Percentiles rank a stretch among this genome's conserved stretches.
phyloP scores from a whole-genome alignment of 805 yeast species.

The Cyberlindnera mississippiensis region DNA sequence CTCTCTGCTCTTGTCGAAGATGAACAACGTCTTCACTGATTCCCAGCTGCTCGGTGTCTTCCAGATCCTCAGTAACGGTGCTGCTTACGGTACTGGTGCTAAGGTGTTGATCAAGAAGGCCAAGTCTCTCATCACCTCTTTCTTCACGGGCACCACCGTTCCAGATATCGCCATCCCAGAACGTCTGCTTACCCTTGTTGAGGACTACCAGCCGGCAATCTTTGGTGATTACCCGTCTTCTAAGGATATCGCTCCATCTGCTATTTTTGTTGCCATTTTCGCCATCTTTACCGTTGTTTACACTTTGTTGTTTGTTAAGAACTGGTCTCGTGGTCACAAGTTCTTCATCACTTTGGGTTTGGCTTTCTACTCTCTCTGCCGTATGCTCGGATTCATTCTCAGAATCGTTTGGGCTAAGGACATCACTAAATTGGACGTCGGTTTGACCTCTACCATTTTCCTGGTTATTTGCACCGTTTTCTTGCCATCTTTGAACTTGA shows the following conservation, averaged over 20 bases:
- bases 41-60: slow-evolving; percentile 25
- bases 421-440: slow-evolving; percentile 40
- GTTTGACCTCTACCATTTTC: slow-evolving; percentile 55
- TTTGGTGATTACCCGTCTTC: slow-evolving; percentile 60
- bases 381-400: slow-evolving; percentile 56
- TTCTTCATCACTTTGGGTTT: slow-evolving; percentile 54
- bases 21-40: slow-evolving; percentile 21
- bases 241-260: slow-evolving; percentile 56
- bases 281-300: slow-evolving; percentile 44
- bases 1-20: slow-evolving; percentile 14
- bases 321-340: slow-evolving; percentile 52
- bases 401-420: slow-evolving; percentile 58
- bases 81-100: slow-evolving; percentile 28
- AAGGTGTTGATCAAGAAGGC: slow-evolving; percentile 20
- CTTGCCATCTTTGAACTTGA: slow-evolving; percentile 54
- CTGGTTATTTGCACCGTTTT: slow-evolving; percentile 55
- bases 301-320: slow-evolving; percentile 40
- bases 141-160: slow-evolving; percentile 15
- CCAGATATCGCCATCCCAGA: slow-evolving; percentile 7
- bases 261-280: slow-evolving; percentile 53
- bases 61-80: slow-evolving; percentile 22
- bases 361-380: slow-evolving; percentile 47
- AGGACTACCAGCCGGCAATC: slow-evolving; percentile 41
- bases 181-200: slow-evolving; percentile 18
- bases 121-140: slow-evolving; percentile 17